Percentiles rank a stretch among this genome's conserved stretches.
Conservation (phyloP, 306 rosid genomes). For the Gastrolobium bilobum region DNA sequence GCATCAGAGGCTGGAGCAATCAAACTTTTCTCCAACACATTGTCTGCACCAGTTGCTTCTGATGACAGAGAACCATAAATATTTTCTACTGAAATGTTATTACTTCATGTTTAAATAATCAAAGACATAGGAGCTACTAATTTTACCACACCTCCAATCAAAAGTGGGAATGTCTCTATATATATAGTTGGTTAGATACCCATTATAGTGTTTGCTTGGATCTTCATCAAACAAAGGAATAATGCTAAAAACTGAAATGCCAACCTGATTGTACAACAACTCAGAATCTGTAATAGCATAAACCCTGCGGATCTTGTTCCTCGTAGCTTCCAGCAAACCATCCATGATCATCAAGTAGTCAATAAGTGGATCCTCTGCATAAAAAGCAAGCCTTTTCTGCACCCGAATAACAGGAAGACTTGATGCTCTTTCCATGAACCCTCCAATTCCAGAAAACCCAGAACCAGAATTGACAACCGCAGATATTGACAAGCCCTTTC, state of each 20-base stretch:
- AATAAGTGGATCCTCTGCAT: constrained; percentile 78
- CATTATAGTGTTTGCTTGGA: constrained; percentile 2
- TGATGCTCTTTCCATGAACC: constrained; percentile 76
- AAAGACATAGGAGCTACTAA: too few relatives aligned
- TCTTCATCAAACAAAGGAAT: constrained; percentile 22
- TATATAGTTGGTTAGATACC: too few relatives aligned
- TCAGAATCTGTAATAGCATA: constrained; percentile 87
- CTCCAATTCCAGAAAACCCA: constrained; percentile 96
- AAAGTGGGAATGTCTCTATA: too few relatives aligned
- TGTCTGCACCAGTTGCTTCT: too few relatives aligned
- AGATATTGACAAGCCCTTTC: constrained; percentile 84
- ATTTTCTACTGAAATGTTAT: neutral
- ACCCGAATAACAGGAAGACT: constrained; percentile 66
- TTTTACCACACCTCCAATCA: too few relatives aligned
- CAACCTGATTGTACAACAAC: constrained; percentile 75
- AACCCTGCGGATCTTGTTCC: constrained; percentile 63
- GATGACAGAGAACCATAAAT: too few relatives aligned
- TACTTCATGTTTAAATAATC: constrained; percentile 5
- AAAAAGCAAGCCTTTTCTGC: constrained; percentile 89
- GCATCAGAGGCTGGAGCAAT: too few relatives aligned
- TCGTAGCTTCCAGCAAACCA: constrained; percentile 77
- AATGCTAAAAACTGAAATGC: constrained; percentile 28
- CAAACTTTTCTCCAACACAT: too few relatives aligned
- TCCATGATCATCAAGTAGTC: constrained; percentile 89
- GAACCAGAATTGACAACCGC: constrained; percentile 70